Base-by-base conservation (phyloP, 345 rosid genomes). In the Turritis glabra region DNA sequence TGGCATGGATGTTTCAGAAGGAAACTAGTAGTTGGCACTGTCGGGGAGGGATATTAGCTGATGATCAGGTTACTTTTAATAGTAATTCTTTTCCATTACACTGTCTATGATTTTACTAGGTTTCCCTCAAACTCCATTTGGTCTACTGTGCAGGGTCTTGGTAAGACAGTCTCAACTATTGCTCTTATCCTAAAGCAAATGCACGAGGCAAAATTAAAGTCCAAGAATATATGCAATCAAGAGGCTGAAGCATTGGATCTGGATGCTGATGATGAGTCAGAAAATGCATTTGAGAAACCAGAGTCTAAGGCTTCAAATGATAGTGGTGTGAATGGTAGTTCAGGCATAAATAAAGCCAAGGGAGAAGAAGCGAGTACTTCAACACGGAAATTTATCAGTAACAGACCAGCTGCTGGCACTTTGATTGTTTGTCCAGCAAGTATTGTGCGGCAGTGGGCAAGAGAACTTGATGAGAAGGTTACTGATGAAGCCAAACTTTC, bases 341-440 rank as follows among this genome's bases (percentile, higher is more conserved):
- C 61, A 53, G 77, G 47, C 59, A 58, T 69, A 60, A 82, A 75
- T 40, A 80, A 88, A 69, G 80, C 80, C 77, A 82, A 79, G 67
- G 53, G 35, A 53, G 90, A 73, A 74, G 86, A 86, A 80, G 89
- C 77, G 6, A 79, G 86, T 74, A 85, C 91, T 67, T 86, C 93
- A 65, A 50, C 77, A 7, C 74, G 57, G 48, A 64, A 81, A 74
- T 75, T 86, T 35, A 73, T 77, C 26, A 74, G 79, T 79, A 72
- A 51, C 70, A 85, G 97, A 82, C 94, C 86, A 61, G 83, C 89
- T 37, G 97, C 94, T 43, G 98, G 98, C 53, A 94, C 98, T 47
- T 84, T 94, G 73, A 89, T 94, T 83, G 97, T 94, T 37, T 94
- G 98, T 80, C 97, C 98, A 43, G 98, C 98, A 2, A 91, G 96